These are phyloP conservation scores for Euclidium syriacum DNA, from an alignment of 345 rosid genomes.

Conservation along the genomic window DNA sequence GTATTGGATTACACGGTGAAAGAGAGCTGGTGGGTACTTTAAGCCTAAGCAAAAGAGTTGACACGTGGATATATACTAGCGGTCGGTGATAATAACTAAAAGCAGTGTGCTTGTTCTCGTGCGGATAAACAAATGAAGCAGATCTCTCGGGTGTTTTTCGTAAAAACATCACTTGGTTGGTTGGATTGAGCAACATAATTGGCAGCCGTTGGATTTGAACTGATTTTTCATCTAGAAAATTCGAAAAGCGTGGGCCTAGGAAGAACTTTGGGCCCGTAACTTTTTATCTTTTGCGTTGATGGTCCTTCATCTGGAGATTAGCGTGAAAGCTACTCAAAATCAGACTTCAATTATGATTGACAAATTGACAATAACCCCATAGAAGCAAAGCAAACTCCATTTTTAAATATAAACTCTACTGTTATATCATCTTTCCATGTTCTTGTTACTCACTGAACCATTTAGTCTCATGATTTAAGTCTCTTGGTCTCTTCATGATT, in stretches of 20 bases:
- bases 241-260: constrained; percentile 16
- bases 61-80: constrained; percentile 18
- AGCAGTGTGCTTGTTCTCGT: constrained; percentile 23
- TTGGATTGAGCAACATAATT: constrained; percentile 20
- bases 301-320: not conserved
- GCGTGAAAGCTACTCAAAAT: constrained; percentile 22
- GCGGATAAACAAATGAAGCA: constrained; percentile 8
- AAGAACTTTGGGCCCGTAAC: not conserved
- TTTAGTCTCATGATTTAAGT: not conserved
- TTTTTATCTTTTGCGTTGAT: not conserved
- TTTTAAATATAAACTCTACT: not conserved
- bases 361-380: not conserved
- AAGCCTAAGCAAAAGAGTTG: not conserved
- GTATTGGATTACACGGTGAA: constrained; percentile 27
- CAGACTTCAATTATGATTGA: not conserved
- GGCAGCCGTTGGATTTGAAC: constrained; percentile 22
- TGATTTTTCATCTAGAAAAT: not conserved
- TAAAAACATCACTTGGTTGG: constrained; percentile 2
- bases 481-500: not conserved
- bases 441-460: not conserved
- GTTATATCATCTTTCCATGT: not conserved
- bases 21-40: not conserved
- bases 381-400: not conserved
- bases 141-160: constrained; percentile 24
- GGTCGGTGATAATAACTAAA: not conserved